phyloP scores from a whole-genome alignment of 2,329 filamentous ascomycete species.

The Colletotrichum melonis region DNA sequence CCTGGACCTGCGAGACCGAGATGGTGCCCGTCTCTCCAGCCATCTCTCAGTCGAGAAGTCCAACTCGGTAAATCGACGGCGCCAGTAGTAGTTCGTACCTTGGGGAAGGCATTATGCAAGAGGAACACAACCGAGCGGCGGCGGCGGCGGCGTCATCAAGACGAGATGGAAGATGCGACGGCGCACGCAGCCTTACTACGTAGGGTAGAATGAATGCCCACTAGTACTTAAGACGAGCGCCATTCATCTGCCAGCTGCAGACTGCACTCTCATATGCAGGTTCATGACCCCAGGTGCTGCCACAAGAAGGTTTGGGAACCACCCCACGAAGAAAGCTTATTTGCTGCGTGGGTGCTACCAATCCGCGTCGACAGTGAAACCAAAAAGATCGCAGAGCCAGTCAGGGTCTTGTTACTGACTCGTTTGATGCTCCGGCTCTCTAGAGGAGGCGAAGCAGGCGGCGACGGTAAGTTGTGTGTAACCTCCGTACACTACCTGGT shows the following conservation, averaged over 20 bases:
- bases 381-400: not conserved
- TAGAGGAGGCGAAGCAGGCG: not conserved
- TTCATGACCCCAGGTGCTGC: too few species aligned
- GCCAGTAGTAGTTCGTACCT: slow-evolving; percentile 1
- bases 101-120: slow-evolving; percentile 20
- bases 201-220: not conserved
- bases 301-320: slow-evolving; percentile 2
- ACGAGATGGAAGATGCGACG: slow-evolving; percentile 26
- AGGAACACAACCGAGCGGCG: not conserved
- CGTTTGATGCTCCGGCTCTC: not conserved
- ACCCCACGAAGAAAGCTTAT: not conserved
- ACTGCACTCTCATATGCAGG: not conserved
- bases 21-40: slow-evolving; percentile 30
- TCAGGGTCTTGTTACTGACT: slow-evolving; percentile 10
- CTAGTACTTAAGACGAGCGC: slow-evolving; percentile 16
- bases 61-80: slow-evolving; percentile 5
- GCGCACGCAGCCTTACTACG: too few species aligned
- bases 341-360: not conserved
- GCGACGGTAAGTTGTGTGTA: not conserved
- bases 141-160: not conserved
- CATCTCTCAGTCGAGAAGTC: slow-evolving; percentile 3
- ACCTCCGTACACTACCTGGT: not conserved
- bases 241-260: not conserved
- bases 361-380: slow-evolving; percentile 18
- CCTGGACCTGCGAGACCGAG: slow-evolving; percentile 29